Percentiles rank a stretch among this genome's conserved stretches.
Conservation (phyloP, 2,329 filamentous ascomycete genomes). For the Emmonsiellopsis sp. region DNA sequence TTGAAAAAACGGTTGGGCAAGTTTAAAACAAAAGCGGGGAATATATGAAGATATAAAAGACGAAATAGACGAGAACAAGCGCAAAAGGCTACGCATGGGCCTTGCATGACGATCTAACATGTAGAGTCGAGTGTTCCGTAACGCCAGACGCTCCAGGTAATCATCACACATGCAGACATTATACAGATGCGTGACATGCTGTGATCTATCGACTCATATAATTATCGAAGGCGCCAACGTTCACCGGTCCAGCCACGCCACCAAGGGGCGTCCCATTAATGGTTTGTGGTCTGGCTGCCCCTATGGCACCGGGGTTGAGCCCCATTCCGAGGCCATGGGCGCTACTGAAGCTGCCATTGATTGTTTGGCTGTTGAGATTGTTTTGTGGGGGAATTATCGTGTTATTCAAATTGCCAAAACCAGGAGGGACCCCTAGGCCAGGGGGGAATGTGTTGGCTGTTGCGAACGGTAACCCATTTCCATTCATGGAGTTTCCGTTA, state of each 20-base stretch:
- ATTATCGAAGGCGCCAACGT: constrained; percentile 28
- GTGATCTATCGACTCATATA: constrained; percentile 37
- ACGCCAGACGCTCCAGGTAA: constrained; percentile 31
- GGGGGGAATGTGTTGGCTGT: constrained; percentile 70
- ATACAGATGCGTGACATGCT: constrained; percentile 14
- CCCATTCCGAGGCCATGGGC: constrained; percentile 31
- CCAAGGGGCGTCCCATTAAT: not conserved
- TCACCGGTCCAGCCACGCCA: constrained; percentile 9
- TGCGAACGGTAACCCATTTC: constrained; percentile 50
- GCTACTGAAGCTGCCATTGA: constrained; percentile 23
- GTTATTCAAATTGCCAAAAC: constrained; percentile 38
- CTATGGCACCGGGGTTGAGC: constrained; percentile 12
- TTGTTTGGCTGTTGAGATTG: constrained; percentile 20
- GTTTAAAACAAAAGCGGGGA: constrained; percentile 6
- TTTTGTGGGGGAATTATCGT: constrained; percentile 19
- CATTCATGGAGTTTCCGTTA: constrained; percentile 38
- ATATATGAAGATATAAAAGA: constrained; percentile 19
- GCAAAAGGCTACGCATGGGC: constrained; percentile 18
- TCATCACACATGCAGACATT: constrained; percentile 36
- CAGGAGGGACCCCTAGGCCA: constrained; percentile 66
- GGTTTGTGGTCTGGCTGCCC: not conserved
- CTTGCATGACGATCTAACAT: constrained; percentile 34
- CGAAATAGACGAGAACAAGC: constrained; percentile 17
- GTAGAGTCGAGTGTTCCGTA: constrained; percentile 27
- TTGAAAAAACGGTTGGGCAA: constrained; percentile 4